A percentile compares a stretch with the other conserved stretches of the same genome.
phyloP scores from a whole-genome alignment of 257 asterid genomes.

The Vinca minor region DNA sequence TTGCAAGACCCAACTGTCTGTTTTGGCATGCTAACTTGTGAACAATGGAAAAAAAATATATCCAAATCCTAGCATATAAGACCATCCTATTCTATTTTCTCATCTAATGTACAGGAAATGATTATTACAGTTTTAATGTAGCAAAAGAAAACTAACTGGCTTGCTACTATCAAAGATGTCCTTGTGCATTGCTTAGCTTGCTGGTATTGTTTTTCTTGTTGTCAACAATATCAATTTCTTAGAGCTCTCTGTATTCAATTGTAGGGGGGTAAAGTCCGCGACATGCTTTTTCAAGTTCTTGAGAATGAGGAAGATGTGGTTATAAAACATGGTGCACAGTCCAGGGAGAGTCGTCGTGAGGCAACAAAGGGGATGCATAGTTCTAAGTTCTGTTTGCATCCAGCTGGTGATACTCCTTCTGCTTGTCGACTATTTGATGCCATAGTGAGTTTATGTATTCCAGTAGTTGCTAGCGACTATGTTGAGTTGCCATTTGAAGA shows the following conservation, averaged over 20 bases:
- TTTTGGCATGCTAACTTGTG: neutral
- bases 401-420: constrained; percentile 99
- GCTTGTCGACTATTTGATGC: constrained; percentile 99
- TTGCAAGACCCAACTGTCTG: neutral
- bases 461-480: constrained; percentile 84
- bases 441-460: constrained; percentile 85
- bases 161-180: neutral
- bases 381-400: constrained; percentile 87
- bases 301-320: constrained; percentile 71
- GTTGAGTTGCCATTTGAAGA: constrained; percentile 96
- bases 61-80: neutral
- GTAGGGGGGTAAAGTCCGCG: constrained; percentile 94
- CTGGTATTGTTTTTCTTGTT: too few relatives aligned
- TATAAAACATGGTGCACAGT: constrained; percentile 87
- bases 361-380: constrained; percentile 94
- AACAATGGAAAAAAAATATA: neutral
- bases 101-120: neutral
- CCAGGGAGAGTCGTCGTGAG: constrained; percentile 88
- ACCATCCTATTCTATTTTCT: neutral
- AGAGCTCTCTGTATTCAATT: constrained; percentile 13
- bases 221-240: constrained; percentile 7
- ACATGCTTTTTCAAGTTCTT: constrained; percentile 78
- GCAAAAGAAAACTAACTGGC: neutral
- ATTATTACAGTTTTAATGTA: neutral
- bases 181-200: neutral